Evolutionary conservation across 305 asterid genomes (phyloP).

Genomic region (Lippia alba): DNA sequence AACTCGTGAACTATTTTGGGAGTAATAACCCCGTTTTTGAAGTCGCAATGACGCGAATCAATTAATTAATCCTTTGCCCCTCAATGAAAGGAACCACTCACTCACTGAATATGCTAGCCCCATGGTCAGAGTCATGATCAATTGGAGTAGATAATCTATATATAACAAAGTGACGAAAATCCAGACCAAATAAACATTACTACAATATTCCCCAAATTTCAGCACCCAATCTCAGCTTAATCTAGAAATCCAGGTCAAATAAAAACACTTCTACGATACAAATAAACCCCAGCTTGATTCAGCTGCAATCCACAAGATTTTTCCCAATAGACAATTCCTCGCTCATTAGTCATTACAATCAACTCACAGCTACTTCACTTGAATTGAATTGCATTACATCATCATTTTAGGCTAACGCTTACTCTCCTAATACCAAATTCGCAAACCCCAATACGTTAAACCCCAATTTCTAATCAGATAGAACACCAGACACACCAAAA

Average conservation of each 20-base stretch:
- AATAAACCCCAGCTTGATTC: constrained; percentile 18
- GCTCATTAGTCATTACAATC: constrained; percentile 1
- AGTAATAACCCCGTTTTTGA: not conserved
- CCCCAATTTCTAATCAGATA: constrained; percentile 3
- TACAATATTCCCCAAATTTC: constrained; percentile 7
- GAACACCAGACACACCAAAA: not conserved
- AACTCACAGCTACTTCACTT: constrained; percentile 20
- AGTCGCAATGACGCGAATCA: constrained; percentile 23
- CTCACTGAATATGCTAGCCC: not conserved
- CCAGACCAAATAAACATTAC: not conserved
- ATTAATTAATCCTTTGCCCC: not conserved
- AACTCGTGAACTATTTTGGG: not conserved
- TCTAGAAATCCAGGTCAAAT: constrained; percentile 18
- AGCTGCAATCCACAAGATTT: constrained; percentile 19
- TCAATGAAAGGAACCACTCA: constrained; percentile 11
- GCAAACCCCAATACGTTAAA: not conserved
- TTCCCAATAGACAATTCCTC: constrained; percentile 3
- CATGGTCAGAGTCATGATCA: not conserved
- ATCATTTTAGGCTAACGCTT: not conserved
- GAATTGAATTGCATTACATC: constrained; percentile 1
- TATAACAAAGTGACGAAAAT: not conserved
- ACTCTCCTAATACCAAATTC: not conserved
- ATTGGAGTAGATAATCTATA: not conserved
- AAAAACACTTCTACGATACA: constrained; percentile 10
- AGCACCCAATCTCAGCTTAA: constrained; percentile 1